Percentiles rank a stretch among this genome's conserved stretches.
Conservation (phyloP, 1,139 yeast species). For the Pichia inconspicua region DNA sequence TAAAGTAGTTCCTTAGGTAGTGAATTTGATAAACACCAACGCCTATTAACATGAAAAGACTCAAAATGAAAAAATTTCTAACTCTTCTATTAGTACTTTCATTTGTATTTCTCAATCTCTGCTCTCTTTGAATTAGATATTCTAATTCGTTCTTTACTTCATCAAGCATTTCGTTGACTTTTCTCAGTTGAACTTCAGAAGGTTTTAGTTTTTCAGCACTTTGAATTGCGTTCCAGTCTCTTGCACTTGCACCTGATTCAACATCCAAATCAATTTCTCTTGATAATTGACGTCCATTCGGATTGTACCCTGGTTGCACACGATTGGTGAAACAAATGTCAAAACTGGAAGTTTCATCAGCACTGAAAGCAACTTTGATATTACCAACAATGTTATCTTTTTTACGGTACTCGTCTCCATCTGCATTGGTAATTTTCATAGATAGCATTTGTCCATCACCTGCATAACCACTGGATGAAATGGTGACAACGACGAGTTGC, state of each 20-base stretch:
- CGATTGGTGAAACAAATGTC: constrained; percentile 85
- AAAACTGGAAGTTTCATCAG: constrained; percentile 74
- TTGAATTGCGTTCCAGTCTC: constrained; percentile 96
- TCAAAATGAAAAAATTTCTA: constrained; percentile 68
- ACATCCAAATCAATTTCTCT: constrained; percentile 82
- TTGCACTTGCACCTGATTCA: constrained; percentile 92
- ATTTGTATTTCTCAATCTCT: constrained; percentile 88
- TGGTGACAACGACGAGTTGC: constrained; percentile 77
- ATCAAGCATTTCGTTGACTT: constrained; percentile 72
- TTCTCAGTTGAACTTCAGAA: constrained; percentile 78
- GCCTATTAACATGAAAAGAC: constrained; percentile 60
- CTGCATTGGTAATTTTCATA: constrained; percentile 52
- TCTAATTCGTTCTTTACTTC: constrained; percentile 74
- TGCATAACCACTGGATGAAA: constrained; percentile 59
- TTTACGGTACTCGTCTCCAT: constrained; percentile 64
- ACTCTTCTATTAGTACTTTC: constrained; percentile 88
- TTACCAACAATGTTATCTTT: constrained; percentile 59
- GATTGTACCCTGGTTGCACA: constrained; percentile 33
- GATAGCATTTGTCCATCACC: constrained; percentile 84
- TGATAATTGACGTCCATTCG: constrained; percentile 32
- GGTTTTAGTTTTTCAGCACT: constrained; percentile 91
- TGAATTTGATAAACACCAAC: constrained; percentile 89
- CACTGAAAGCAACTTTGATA: constrained; percentile 70
- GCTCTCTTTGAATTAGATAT: constrained; percentile 82
- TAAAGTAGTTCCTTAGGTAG: constrained; percentile 87